phyloP scores from a whole-genome alignment of 768 basidiomycete species.

The Panaeolus papilionaceus region DNA sequence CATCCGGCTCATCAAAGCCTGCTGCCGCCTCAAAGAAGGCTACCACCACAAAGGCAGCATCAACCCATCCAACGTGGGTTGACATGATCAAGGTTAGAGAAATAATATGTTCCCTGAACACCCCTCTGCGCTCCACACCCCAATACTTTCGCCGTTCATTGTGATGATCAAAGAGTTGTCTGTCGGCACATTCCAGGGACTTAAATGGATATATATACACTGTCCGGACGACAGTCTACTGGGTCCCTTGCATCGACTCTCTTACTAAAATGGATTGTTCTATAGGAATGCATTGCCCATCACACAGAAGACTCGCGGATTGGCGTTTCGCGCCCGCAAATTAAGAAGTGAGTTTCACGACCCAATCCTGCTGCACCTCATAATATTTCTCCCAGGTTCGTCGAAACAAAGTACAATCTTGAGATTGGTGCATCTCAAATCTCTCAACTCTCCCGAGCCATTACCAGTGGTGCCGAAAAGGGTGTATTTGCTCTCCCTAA shows the following conservation, averaged over 20 bases:
- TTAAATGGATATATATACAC: neutral
- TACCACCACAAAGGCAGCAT: slow-evolving; percentile 38
- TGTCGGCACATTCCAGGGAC: neutral
- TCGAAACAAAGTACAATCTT: slow-evolving; percentile 84
- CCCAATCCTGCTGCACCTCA: slow-evolving; percentile 1
- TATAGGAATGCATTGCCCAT: slow-evolving; percentile 82
- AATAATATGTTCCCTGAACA: neutral
- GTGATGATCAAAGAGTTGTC: too few relatives aligned
- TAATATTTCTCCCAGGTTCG: slow-evolving; percentile 56
- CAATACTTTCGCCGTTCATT: neutral
- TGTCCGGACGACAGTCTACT: too few relatives aligned
- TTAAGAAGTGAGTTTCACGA: slow-evolving; percentile 78
- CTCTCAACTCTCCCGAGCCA: slow-evolving; percentile 80
- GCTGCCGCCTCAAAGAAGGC: slow-evolving; percentile 36
- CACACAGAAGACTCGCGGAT: slow-evolving; percentile 77
- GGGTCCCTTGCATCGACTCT: neutral
- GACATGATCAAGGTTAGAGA: slow-evolving; percentile 41
- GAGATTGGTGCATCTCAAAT: slow-evolving; percentile 80
- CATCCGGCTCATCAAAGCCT: neutral
- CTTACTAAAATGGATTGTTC: neutral
- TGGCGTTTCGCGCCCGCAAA: slow-evolving; percentile 89
- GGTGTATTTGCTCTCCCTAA: slow-evolving; percentile 88
- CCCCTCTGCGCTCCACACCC: neutral
- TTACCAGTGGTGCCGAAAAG: slow-evolving; percentile 83
- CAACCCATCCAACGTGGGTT: slow-evolving; percentile 20